Percentiles rank a stretch among this genome's conserved stretches.
These are phyloP conservation scores for Sungouiella blattae DNA, from an alignment of 805 yeast genomes.

Conservation along the genomic window DNA sequence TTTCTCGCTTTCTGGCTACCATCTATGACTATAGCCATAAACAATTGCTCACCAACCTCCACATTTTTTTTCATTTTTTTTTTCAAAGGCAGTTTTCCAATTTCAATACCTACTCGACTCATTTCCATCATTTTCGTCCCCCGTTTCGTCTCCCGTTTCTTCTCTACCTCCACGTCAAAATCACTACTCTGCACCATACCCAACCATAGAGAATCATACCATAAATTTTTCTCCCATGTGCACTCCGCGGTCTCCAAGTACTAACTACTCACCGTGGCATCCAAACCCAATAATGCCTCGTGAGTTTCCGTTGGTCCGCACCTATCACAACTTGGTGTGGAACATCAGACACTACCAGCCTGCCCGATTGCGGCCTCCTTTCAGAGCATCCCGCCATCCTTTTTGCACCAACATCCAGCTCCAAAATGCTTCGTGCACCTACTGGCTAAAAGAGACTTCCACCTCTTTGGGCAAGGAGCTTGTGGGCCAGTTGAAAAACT, in stretches of 20 bases:
- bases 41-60: no score
- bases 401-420: slow-evolving; percentile 15
- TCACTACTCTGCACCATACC: no score
- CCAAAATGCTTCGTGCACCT: slow-evolving; percentile 13
- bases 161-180: background rate
- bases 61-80: no score
- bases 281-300: slow-evolving; percentile 11
- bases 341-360: slow-evolving; percentile 13
- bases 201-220: background rate
- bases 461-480: slow-evolving; percentile 6
- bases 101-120: no score
- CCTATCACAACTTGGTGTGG: slow-evolving; percentile 10
- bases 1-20: no score
- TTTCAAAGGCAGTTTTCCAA: no score
- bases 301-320: slow-evolving; percentile 12
- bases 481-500: background rate
- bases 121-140: background rate
- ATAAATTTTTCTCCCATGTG: background rate
- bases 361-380: slow-evolving; percentile 8
- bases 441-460: slow-evolving; percentile 15
- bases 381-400: slow-evolving; percentile 13
- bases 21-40: no score
- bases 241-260: no score
- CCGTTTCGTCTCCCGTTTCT: background rate
- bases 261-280: no score